phyloP scores from a whole-genome alignment of 129 eudicot genomes.

The Tagetes patula region DNA sequence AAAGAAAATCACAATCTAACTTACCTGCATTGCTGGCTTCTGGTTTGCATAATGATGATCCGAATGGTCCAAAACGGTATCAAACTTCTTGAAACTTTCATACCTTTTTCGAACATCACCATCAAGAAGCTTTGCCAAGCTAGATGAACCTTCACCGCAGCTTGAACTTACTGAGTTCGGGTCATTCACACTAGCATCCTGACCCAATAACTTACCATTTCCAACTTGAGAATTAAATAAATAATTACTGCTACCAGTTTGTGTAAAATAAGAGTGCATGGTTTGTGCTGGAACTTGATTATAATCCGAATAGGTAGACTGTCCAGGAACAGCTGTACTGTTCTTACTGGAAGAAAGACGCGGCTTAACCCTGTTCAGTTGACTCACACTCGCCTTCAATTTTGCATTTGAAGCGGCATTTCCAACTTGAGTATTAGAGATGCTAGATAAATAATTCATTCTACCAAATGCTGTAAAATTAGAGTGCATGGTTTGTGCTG shows the following conservation, averaged over 20 bases:
- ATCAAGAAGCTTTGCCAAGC: constrained; percentile 15
- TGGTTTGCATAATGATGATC: constrained; percentile 45
- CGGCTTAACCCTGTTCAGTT: too few relatives aligned
- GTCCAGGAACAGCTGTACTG: too few relatives aligned
- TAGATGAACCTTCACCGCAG: constrained; percentile 10
- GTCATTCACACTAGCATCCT: constrained; percentile 3
- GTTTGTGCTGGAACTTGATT: too few relatives aligned
- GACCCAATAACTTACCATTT: neutral
- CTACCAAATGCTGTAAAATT: neutral
- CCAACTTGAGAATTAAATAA: neutral
- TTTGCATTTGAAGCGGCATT: neutral
- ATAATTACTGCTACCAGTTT: neutral
- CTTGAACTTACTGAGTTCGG: constrained; percentile 10
- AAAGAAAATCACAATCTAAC: neutral
- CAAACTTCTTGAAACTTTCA: constrained; percentile 67
- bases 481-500: constrained; percentile 1
- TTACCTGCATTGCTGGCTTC: constrained; percentile 46
- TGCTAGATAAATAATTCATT: neutral
- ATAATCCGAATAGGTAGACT: too few relatives aligned
- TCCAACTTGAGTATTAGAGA: neutral
- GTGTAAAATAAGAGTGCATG: neutral
- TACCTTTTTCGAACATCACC: constrained; percentile 46
- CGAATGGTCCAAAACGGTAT: constrained; percentile 61
- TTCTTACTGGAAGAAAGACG: too few relatives aligned
- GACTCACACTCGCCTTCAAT: too few relatives aligned